phyloP scores from a whole-genome alignment of 2,329 filamentous ascomycete species.

The Canariomyces notabilis region DNA sequence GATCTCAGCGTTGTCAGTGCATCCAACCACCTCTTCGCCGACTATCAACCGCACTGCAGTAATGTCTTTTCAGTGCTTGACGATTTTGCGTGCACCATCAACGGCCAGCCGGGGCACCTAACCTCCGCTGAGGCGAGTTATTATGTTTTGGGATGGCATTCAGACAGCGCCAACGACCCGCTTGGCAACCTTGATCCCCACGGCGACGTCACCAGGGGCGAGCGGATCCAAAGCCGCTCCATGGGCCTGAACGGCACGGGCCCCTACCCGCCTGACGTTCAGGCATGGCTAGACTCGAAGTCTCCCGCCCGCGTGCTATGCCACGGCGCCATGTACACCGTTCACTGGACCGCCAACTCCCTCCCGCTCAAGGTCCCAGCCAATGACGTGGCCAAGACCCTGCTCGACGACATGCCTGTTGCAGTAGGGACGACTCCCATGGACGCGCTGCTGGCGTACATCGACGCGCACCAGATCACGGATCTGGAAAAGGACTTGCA shows the following conservation, averaged over 20 bases:
- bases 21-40: constrained; percentile 36
- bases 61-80: constrained; percentile 41
- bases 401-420: constrained; percentile 23
- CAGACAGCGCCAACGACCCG: constrained; percentile 19
- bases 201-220: neutral
- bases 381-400: constrained; percentile 22
- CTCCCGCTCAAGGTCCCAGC: constrained; percentile 31
- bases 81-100: constrained; percentile 29
- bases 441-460: constrained; percentile 35
- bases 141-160: constrained; percentile 39
- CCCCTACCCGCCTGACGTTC: neutral
- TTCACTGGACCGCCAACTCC: constrained; percentile 30
- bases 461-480: constrained; percentile 22
- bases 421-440: constrained; percentile 37
- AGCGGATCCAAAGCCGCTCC: constrained; percentile 10
- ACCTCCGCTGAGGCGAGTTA: constrained; percentile 31
- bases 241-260: constrained; percentile 14
- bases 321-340: constrained; percentile 37
- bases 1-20: constrained; percentile 5
- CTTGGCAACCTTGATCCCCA: constrained; percentile 7
- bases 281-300: constrained; percentile 17
- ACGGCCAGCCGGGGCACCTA: constrained; percentile 22
- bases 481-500: constrained; percentile 29
- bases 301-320: constrained; percentile 24
- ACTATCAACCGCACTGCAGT: constrained; percentile 36